phyloP scores from a whole-genome alignment of 2,329 filamentous ascomycete genomes.

The Penicillium sumatraense region DNA sequence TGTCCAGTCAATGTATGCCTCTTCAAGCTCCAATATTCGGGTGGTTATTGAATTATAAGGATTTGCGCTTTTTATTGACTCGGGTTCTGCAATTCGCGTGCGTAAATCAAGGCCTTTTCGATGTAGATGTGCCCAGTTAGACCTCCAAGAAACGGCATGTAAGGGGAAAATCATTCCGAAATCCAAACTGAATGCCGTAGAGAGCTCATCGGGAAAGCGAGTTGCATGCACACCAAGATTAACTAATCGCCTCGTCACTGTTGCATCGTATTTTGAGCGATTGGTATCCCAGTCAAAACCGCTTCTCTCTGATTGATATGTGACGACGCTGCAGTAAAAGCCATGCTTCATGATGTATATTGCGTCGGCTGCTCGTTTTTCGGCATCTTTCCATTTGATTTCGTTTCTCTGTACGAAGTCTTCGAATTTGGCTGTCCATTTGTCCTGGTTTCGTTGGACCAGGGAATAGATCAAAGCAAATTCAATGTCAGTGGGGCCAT shows the following conservation, averaged over 20 bases:
- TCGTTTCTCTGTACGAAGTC: constrained; percentile 7
- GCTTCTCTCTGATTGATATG: constrained; percentile 2
- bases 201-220: constrained; percentile 13
- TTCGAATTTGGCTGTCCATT: constrained; percentile 17
- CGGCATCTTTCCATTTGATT: constrained; percentile 4
- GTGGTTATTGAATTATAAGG: constrained; percentile 20
- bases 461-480: not conserved
- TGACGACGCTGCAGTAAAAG: constrained; percentile 2
- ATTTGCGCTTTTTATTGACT: constrained; percentile 12
- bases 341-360: constrained; percentile 16
- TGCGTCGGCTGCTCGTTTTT: constrained; percentile 12
- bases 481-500: not conserved
- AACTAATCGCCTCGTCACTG: constrained; percentile 4
- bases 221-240: constrained; percentile 11
- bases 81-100: constrained; percentile 10
- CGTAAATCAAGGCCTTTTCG: constrained; percentile 21
- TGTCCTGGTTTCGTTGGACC: not conserved
- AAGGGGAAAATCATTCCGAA: not conserved
- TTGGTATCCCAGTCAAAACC: constrained; percentile 19
- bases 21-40: constrained; percentile 22
- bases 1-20: not conserved
- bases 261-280: constrained; percentile 7
- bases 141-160: constrained; percentile 23
- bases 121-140: constrained; percentile 21
- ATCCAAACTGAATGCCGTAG: constrained; percentile 2